Evolutionary conservation across 2,329 filamentous ascomycete species (phyloP).

Genomic region (Phyllachora maydis): DNA sequence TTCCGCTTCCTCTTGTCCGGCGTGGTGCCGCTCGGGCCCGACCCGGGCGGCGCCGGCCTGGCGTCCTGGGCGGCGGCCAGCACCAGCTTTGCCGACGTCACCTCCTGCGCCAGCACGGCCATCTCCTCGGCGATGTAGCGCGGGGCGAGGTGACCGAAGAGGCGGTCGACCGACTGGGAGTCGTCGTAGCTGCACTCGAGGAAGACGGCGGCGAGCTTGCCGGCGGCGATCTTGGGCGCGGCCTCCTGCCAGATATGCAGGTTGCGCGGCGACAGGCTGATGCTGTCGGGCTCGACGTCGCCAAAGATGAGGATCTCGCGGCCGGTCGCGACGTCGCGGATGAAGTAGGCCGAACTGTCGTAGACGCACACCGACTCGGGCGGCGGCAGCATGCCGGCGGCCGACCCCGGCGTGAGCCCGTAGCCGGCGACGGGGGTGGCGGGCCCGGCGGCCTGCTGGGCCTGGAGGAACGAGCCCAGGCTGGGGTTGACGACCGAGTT

Average conservation of each 20-base stretch:
- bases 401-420: too few species aligned
- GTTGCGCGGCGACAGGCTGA: conserved; percentile 68
- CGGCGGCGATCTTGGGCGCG: conserved; percentile 59
- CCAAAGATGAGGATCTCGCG: conserved; percentile 84
- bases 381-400: conserved; percentile 6
- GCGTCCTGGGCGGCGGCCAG: conserved; percentile 5
- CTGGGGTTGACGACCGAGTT: conserved; percentile 5
- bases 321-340: conserved; percentile 50
- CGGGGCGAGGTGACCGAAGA: conserved; percentile 82
- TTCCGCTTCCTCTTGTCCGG: conserved; percentile 41
- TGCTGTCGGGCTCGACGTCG: conserved; percentile 79
- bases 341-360: conserved; percentile 86
- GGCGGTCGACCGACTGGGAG: conserved; percentile 48
- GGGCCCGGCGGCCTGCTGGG: conserved; percentile 6
- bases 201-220: conserved; percentile 60
- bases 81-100: conserved; percentile 28
- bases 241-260: conserved; percentile 72
- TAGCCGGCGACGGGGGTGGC: conserved; percentile 3
- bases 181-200: conserved; percentile 94
- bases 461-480: conserved; percentile 6
- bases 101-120: conserved; percentile 46
- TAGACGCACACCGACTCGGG: conserved; percentile 43
- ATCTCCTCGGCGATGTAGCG: conserved; percentile 68
- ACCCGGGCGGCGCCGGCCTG: conserved; percentile 2
- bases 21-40: conserved; percentile 1